Evolutionary conservation across 2,329 filamentous ascomycete species (phyloP).

Genomic region (Huntiella bhutanensis): DNA sequence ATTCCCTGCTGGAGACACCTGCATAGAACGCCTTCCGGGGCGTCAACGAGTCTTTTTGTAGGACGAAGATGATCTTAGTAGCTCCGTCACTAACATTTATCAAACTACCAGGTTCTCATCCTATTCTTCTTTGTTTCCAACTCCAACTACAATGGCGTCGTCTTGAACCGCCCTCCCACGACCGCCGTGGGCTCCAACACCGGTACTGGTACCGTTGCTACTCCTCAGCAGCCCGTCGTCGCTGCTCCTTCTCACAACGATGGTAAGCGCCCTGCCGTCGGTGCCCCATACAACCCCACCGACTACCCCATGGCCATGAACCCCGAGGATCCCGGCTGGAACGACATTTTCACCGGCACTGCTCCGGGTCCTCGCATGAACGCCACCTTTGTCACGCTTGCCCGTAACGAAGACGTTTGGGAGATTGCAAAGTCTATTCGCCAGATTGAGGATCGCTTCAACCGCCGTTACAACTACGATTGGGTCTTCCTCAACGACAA

Average conservation of each 20-base stretch:
- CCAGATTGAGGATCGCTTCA: constrained; percentile 95
- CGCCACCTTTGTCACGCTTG: constrained; percentile 90
- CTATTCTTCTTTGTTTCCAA: constrained; percentile 68
- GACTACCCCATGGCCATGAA: constrained; percentile 32
- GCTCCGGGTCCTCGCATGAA: constrained; percentile 65
- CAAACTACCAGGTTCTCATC: constrained; percentile 35
- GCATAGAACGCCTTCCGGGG: not conserved
- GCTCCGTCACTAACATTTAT: not conserved
- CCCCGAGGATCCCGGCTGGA: constrained; percentile 33
- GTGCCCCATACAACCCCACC: constrained; percentile 20
- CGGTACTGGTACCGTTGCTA: constrained; percentile 13
- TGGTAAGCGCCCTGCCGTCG: constrained; percentile 15
- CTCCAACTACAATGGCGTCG: constrained; percentile 26
- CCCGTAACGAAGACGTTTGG: constrained; percentile 86
- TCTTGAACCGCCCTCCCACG: constrained; percentile 13
- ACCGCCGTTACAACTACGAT: constrained; percentile 89
- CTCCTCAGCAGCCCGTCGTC: constrained; percentile 11
- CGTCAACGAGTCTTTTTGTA: not conserved
- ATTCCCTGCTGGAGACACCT: not conserved
- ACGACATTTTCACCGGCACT: constrained; percentile 28
- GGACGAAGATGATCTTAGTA: not conserved
- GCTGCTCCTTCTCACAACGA: constrained; percentile 4
- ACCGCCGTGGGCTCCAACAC: constrained; percentile 10
- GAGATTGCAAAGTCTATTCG: constrained; percentile 92
- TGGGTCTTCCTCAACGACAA: constrained; percentile 98